Evolutionary conservation across 768 basidiomycete genomes (phyloP), one percentile per base, ranked within the genome.

Genomic region (Leucocoprinus leucothites): DNA sequence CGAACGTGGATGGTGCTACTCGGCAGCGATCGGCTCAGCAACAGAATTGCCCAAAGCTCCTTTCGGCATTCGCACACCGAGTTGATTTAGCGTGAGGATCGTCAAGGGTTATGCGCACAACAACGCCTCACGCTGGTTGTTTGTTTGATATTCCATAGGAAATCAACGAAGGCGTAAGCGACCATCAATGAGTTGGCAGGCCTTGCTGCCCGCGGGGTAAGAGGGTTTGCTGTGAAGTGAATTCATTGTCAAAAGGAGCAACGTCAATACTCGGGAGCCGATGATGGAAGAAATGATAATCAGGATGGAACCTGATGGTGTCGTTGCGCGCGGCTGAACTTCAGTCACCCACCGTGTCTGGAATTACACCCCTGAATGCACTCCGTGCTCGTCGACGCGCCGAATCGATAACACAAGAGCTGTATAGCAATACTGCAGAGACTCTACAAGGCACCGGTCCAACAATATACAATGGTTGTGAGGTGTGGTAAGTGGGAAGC

Each of bases 281-380:
- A 43, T 52, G 42, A 44, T 42, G 40, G 50, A 51, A 44, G 51
- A 42, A 52, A 52, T 52, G 51, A 44, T 52, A 21, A 52, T 44
- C 50, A 41, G 18, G 50, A 26, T 46, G 21, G 42, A 24, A 43
- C 25, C 51, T 43, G 51, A 34, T 42, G 50, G 41, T 51, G 50
- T 48, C 28, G 47, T 18, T 34, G 18, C n/a, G 31, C 18, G 35
- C 35, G 48, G 36, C 14, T 40, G 34, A 25, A 13, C 21, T 50
- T 18, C 35, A 50, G 48, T 48, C 48, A 50, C 40, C 13, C 50
- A 43, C 50, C 9, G n/a, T 22, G 42, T 34, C 51, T 51, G 28
- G 42, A 14, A 16, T 22, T 36, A 21, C 16, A 21, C 7, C 40
- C 9, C 24, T 34, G 41, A 13, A 18, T 22, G 25, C 43, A 45